Base-by-base conservation (phyloP, 768 basidiomycete species). In the Collybia sp. region DNA sequence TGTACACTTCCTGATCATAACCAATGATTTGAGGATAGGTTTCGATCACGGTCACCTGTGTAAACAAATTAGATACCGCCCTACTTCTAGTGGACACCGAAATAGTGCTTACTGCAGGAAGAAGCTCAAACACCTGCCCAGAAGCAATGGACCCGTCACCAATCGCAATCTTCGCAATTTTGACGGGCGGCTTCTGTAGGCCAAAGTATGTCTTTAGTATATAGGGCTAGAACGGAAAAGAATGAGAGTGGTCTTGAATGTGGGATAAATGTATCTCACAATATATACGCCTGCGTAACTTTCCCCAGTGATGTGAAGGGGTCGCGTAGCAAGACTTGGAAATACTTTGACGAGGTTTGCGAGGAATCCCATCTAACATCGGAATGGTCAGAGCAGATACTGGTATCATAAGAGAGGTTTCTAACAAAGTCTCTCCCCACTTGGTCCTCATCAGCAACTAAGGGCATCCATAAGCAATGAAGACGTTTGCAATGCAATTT, bases 1-100 rank as follows among this genome's bases (percentile, higher is more conserved):
- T 70, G 55, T 76, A 81, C 5, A 85, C 81, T 4, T 76, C 73
- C 39, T 70, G 68, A 50, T 88, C 80, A 54, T 88, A 88, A 30
- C 77, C 82, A 43, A 89, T 85, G 20, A 88, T 64, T 57, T 88
- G 86, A 1, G 87, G 87, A 56, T 82, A 85, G 3, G 87, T 88
- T 63, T 85, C 77, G 13, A 88, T 60, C 25, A 83, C 68, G 45
- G 61, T 72, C 35, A 80, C 58, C 83, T 83, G 49, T 5, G 30
- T 16, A 51, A 12, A 32, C 18, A 43, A 30, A 38, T 43, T 44
- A 39, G 47, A 5, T 32, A 45, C 18, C 20, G 42, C 25, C 8
- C 25, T 8, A 43, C 20, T 30, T 25, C 17, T 12, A 30, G 16
- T n/a, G 11, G 16, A 50, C 38, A 30, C 37, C 4, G 12, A 38